Evolutionary conservation across 2,329 filamentous ascomycete genomes (phyloP).

Genomic region (Emergomyces orientalis): DNA sequence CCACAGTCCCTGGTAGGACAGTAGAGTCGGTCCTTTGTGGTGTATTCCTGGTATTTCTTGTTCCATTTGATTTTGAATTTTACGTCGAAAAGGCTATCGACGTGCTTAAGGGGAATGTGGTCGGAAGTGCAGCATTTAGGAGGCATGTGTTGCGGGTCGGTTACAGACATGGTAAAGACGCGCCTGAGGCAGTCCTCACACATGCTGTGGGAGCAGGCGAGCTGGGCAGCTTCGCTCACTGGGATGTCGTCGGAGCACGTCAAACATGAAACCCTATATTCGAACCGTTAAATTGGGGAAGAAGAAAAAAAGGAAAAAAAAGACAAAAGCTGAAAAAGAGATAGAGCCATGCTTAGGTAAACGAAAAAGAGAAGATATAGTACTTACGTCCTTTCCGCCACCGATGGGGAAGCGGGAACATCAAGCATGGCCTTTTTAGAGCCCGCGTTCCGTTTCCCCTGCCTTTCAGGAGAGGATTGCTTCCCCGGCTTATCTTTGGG

Average conservation of each 20-base stretch:
- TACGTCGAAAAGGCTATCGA: conserved; percentile 63
- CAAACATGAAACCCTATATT: conserved; percentile 57
- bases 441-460: conserved; percentile 6
- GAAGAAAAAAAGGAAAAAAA: neutral
- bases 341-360: neutral
- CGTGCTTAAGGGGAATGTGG: conserved; percentile 64
- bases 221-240: conserved; percentile 54
- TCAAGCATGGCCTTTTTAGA: conserved; percentile 11
- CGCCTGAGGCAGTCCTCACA: conserved; percentile 67
- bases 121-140: conserved; percentile 68
- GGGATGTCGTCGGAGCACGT: conserved; percentile 63
- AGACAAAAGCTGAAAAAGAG: neutral
- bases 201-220: conserved; percentile 73
- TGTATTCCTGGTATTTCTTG: conserved; percentile 66
- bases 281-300: neutral
- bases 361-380: neutral
- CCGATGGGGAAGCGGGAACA: conserved; percentile 7
- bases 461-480: conserved; percentile 1
- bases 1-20: conserved; percentile 66
- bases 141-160: conserved; percentile 72
- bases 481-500: neutral
- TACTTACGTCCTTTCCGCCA: conserved; percentile 14
- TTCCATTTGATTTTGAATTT: conserved; percentile 75
- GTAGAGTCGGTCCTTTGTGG: conserved; percentile 64
- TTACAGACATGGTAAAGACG: conserved; percentile 65